Percentiles rank a stretch among this genome's conserved stretches.
phyloP scores from a whole-genome alignment of 768 basidiomycete genomes.

The Chalciporus sphaerocephalus region DNA sequence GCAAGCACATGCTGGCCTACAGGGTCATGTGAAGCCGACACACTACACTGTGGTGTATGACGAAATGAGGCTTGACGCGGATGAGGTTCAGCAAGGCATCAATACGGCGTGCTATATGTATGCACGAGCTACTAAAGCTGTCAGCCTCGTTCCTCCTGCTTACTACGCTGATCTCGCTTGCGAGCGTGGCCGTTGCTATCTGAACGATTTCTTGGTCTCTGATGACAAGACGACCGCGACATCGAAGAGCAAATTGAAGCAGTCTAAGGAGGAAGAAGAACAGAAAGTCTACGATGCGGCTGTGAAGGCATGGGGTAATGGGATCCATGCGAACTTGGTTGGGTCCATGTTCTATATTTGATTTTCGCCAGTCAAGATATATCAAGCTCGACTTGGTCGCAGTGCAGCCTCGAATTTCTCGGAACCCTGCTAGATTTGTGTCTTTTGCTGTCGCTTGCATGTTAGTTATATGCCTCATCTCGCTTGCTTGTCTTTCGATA shows the following conservation, averaged over 20 bases:
- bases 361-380: slow-evolving; percentile 5
- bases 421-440: neutral
- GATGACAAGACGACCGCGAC: slow-evolving; percentile 45
- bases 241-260: slow-evolving; percentile 32
- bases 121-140: slow-evolving; percentile 79
- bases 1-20: slow-evolving; percentile 71
- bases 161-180: slow-evolving; percentile 83
- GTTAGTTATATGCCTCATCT: no score
- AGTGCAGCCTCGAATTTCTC: neutral
- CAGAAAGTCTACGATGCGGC: slow-evolving; percentile 20
- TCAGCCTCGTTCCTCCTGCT: slow-evolving; percentile 74
- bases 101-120: slow-evolving; percentile 70
- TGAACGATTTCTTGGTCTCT: slow-evolving; percentile 63
- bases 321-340: slow-evolving; percentile 53
- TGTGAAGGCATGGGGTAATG: slow-evolving; percentile 45
- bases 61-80: slow-evolving; percentile 62
- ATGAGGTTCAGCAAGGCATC: slow-evolving; percentile 71
- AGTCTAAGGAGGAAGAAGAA: slow-evolving; percentile 29
- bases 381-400: neutral
- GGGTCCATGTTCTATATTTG: slow-evolving; percentile 77
- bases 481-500: no score
- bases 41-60: slow-evolving; percentile 81
- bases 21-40: slow-evolving; percentile 67
- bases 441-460: neutral
- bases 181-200: slow-evolving; percentile 71